phyloP scores from a whole-genome alignment of 2,329 filamentous ascomycete species.

The Xylariaceae sp. region DNA sequence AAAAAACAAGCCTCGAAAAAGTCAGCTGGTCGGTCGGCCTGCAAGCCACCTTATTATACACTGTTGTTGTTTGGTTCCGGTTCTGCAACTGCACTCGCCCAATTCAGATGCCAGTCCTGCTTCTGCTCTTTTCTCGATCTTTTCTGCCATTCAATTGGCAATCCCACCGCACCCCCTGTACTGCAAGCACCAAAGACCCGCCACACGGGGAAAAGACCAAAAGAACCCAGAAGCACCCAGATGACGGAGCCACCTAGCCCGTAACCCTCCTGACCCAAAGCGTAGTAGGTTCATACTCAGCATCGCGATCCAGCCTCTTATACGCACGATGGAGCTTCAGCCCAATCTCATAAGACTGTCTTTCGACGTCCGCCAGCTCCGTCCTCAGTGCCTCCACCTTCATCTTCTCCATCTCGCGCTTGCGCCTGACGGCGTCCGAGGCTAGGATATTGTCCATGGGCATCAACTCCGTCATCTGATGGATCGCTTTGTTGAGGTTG shows the following conservation, averaged over 20 bases:
- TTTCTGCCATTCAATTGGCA: no score
- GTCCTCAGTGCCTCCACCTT: constrained; percentile 63
- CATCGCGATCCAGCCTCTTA: constrained; percentile 68
- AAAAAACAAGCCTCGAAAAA: no score
- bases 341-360: constrained; percentile 75
- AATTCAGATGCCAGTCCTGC: no score
- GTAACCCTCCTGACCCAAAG: constrained; percentile 79
- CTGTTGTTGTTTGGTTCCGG: no score
- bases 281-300: constrained; percentile 60
- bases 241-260: constrained; percentile 37
- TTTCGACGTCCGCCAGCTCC: constrained; percentile 68
- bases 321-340: constrained; percentile 70
- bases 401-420: constrained; percentile 54
- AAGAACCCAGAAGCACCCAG: no score
- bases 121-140: no score
- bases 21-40: no score
- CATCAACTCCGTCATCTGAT: constrained; percentile 75
- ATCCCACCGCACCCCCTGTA: no score
- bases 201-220: no score
- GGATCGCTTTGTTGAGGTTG: constrained; percentile 69
- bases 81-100: no score
- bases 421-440: constrained; percentile 58
- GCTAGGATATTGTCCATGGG: constrained; percentile 65
- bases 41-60: no score
- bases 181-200: no score